Evolutionary conservation across 2,329 filamentous ascomycete genomes (phyloP), one percentile per base, ranked within the genome.

Genomic region (Amphichorda felina): DNA sequence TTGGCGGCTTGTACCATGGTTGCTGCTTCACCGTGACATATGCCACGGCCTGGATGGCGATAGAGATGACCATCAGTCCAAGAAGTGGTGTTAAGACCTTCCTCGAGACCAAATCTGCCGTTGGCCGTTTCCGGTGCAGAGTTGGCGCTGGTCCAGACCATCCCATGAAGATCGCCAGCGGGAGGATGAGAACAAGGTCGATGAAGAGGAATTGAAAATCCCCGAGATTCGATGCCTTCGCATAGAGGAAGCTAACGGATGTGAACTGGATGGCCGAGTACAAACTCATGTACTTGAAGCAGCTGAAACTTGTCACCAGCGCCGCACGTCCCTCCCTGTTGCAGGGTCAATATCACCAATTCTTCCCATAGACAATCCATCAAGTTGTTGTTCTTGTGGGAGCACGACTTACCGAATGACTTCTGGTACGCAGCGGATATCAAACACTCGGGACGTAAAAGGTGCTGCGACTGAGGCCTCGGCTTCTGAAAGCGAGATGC

Each of bases 251-350:
- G 68, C 83, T 94, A 50, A 98, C 93, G 1, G 85, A 86, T 7
- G 86, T 94, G 64, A 98, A 98, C 57, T 98, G 91, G 45, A 98
- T 98, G n/a, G 91, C 89, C 3, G 88, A 96, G 64, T 98, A 98
- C 44, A 98, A 62, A 48, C 84, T 93, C 93, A 98, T 98, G 61
- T 94, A 98, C 64, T 96, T 98, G 72, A 98, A 98, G 64, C 91
- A 98, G 63, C 85, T 93, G 64, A 98, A 98, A 58, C 87, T 94
- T 10, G 91, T 98, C n/a, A 96, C 88, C 24, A 98, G 70, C 24
- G 93, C 85, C 15, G 89, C 89, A 42, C 93, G 79, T 15, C 91
- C 91, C 64, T 98, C 91, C 45, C 87, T 79, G n/a, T n/a, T n/a
- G 27, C 13, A 34, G 14, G 15, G 27, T 16, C 24, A n/a, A 14